Conservation (phyloP, 352 stramenopile species). For the Albugo candida region DNA sequence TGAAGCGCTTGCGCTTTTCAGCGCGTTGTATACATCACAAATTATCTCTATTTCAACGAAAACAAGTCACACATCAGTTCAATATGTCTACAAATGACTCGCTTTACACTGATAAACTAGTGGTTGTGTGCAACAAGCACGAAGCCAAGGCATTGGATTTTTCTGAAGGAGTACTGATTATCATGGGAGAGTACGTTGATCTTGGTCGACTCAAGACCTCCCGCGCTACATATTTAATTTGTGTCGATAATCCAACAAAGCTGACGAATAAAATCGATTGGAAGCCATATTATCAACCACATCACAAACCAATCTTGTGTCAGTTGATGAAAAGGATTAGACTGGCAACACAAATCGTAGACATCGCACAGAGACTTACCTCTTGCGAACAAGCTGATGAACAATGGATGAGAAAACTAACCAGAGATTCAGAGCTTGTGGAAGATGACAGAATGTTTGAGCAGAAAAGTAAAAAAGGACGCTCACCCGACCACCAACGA, state of each 20-base stretch:
- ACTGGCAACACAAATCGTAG: neutral
- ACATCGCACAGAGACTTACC: slow-evolving; percentile 5
- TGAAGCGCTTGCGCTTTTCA: slow-evolving; percentile 17
- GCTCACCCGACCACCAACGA: slow-evolving; percentile 43
- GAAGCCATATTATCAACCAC: neutral
- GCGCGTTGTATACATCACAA: slow-evolving; percentile 43
- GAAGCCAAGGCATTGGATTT: slow-evolving; percentile 19
- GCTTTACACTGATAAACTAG: slow-evolving; percentile 3
- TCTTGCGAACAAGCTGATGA: slow-evolving; percentile 27
- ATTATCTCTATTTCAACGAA: slow-evolving; percentile 31
- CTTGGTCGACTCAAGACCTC: slow-evolving; percentile 4
- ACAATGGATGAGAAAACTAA: slow-evolving; percentile 20
- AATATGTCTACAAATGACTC: neutral
- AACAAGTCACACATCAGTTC: slow-evolving; percentile 30
- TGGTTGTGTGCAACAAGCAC: slow-evolving; percentile 33
- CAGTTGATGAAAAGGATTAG: neutral
- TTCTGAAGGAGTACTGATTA: slow-evolving; percentile 5
- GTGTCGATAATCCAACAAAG: neutral
- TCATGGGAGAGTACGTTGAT: slow-evolving; percentile 11
- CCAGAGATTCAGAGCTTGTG: slow-evolving; percentile 14
- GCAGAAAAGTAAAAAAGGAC: slow-evolving; percentile 17
- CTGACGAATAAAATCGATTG: neutral
- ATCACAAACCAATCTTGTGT: neutral
- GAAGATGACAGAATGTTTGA: slow-evolving; percentile 8
- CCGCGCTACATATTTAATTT: neutral